Evolutionary conservation across 352 stramenopile species (phyloP), one percentile per base, ranked within the genome.

Genomic region (Thraustochytrium striatum): DNA sequence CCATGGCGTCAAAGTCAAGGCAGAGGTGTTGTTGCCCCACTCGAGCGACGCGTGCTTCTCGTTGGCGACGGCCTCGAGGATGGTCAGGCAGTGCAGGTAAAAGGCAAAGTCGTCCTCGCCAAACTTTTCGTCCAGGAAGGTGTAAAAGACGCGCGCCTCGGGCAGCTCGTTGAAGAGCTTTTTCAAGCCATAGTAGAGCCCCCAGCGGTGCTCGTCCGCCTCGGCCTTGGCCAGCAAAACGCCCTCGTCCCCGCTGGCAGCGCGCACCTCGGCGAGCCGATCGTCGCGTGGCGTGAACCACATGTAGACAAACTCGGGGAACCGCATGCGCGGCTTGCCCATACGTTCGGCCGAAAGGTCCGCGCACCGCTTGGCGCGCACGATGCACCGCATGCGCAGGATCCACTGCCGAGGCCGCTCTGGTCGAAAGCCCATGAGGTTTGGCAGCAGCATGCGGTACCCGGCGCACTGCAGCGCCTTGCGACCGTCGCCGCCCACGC

Each of bases 251-350:
- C 69, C 70, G 3, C 87, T 86, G 19, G 87, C 83, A 1, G 85
- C 83, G 0, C 83, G 69, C 57, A 90, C 90, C 43, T 89, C 86
- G 1, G 90, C 88, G 58, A 91, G 84, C 13, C 89, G 81, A 0
- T 86, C 85, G 0, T 82, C 68, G 84, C 87, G 91, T 0, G 90
- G 92, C 19, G 90, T 86, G 75, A 97, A 97, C 91, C 90, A 97
- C 0, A 91, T 84, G 58, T 97, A 97, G 1, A 95, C 90, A 81
- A 95, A 97, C 83, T 97, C 91, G 1, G 92, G 91, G 86, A 97
- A 96, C 9, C 90, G 87, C n/a, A 93, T 85, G 0, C 88, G 86
- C 28, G 72, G 69, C 28, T 61, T 57, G 28, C 84, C 52, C 28
- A 84, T 61, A 58, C 70, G 72, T 35, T 85, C 83, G 55, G 86